phyloP scores from a whole-genome alignment of 2,329 filamentous ascomycete genomes.

The Tolypocladium sp. region DNA sequence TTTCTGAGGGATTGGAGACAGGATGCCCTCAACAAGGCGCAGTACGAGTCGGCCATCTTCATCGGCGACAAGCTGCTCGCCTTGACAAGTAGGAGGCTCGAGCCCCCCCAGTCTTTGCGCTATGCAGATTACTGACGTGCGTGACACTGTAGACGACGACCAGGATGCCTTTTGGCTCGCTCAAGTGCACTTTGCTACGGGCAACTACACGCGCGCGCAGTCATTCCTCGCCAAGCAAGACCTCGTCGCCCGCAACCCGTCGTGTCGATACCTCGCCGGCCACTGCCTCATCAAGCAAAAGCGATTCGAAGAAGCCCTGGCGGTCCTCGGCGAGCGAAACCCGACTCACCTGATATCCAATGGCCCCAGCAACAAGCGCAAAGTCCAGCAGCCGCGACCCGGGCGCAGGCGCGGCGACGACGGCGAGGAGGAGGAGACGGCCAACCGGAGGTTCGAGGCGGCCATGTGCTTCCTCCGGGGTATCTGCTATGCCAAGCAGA shows the following conservation, averaged over 20 bases:
- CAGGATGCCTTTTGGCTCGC: constrained; percentile 95
- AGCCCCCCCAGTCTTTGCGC: background rate
- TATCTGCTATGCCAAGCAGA: constrained; percentile 92
- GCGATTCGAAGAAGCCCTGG: constrained; percentile 80
- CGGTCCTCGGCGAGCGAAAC: constrained; percentile 82
- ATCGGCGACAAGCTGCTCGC: constrained; percentile 95
- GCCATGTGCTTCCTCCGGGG: constrained; percentile 95
- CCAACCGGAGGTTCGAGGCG: constrained; percentile 79
- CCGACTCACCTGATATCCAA: constrained; percentile 78
- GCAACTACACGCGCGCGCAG: constrained; percentile 88
- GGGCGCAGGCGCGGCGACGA: constrained; percentile 22
- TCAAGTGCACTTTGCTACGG: constrained; percentile 93
- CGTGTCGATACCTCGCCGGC: constrained; percentile 85
- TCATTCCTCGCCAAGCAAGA: constrained; percentile 78
- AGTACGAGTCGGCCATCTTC: constrained; percentile 94
- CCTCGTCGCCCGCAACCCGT: constrained; percentile 69
- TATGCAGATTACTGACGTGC: background rate
- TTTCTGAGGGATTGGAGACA: constrained; percentile 92
- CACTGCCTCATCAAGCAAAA: constrained; percentile 92
- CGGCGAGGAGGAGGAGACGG: constrained; percentile 56
- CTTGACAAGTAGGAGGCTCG: constrained; percentile 65
- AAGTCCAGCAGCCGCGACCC: constrained; percentile 25
- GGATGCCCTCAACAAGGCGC: constrained; percentile 89
- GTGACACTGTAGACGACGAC: constrained; percentile 61
- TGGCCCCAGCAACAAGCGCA: constrained; percentile 27